Percentiles rank a stretch among this genome's conserved stretches.
Evolutionary conservation across 257 asterid species (phyloP).

Genomic region (Forsythia viridissima): DNA sequence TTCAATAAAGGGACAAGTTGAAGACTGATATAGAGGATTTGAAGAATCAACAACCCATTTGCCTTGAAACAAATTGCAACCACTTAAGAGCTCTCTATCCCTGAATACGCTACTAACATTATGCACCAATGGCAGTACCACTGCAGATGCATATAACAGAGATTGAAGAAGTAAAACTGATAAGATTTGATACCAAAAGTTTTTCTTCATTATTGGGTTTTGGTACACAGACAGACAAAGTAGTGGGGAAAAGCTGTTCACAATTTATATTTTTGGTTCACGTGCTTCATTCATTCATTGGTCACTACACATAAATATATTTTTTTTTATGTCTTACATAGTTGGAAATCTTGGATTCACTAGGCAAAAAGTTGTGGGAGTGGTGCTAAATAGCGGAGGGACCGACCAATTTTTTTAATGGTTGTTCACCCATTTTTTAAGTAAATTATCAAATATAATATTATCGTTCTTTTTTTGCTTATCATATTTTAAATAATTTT

Average conservation of each 20-base stretch:
- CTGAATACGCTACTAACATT: conserved; percentile 10
- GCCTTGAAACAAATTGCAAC: conserved; percentile 67
- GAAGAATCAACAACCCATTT: conserved; percentile 60
- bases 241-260: not conserved
- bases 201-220: not conserved
- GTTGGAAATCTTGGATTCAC: conserved; percentile 40
- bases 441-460: too few species aligned
- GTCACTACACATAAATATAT: not conserved
- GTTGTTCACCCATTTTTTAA: too few species aligned
- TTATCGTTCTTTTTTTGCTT: too few species aligned
- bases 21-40: conserved; percentile 48
- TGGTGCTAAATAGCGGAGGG: too few species aligned
- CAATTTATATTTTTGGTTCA: conserved; percentile 17
- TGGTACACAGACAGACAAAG: not conserved
- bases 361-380: conserved; percentile 10
- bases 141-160: conserved; percentile 11
- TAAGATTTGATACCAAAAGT: conserved; percentile 8
- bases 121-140: conserved; percentile 12
- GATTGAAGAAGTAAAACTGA: conserved; percentile 10
- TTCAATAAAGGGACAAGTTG: conserved; percentile 65
- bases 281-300: conserved; percentile 35
- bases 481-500: too few species aligned
- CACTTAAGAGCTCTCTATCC: conserved; percentile 21
- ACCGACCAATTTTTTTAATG: too few species aligned
- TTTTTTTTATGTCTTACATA: conserved; percentile 17